Base-by-base conservation (phyloP, 257 asterid genomes). In the Scutellaria barbata region DNA sequence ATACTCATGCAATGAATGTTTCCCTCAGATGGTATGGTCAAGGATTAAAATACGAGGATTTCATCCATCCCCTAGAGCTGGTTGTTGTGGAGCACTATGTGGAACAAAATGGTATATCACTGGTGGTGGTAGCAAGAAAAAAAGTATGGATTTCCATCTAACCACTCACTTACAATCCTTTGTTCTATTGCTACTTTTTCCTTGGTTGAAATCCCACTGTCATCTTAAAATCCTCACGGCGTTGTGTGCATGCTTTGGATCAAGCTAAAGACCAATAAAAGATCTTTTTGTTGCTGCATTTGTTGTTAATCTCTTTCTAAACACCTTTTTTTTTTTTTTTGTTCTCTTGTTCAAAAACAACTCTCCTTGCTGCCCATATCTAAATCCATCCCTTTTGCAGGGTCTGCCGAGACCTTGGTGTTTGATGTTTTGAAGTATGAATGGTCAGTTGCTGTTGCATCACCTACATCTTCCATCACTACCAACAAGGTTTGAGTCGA, bases 41-140 rank as follows among this genome's bases (percentile, higher is more conserved):
- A 87, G 90, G 82, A 85, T 95, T 51, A 95, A 92, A 80, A 77
- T 80, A 68, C 87, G 90, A 67, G 97, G 98, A 55, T 92, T 86
- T 65, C 99, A 92, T 81, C 99, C 99, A 64, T 89, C 97, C 12
- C 98, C 99, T 69, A 84, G 99, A 86, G 92, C 98, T 75, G 99
- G 99, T 45, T 92, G 97, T 77, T 87, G 99, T 47, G 96, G 99
- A 66, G 98, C 92, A 65, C 95, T 95, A 22, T 87, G 86, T 74
- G 97, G 98, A 75, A 83, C 96, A 52, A 95, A 88, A 85, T 95
- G 98, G 98, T 92, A 92, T 74, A 92, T 95, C 73, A 86, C 96
- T 9, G 99, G 98, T 35, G 99, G 99, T 73, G 98, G 98, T 72
- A 91, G 95, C 90, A 89, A 77, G 87, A 95, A 88, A 84, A 95